Conservation (phyloP, 257 asterid genomes). For the Jacaranda copaia region DNA sequence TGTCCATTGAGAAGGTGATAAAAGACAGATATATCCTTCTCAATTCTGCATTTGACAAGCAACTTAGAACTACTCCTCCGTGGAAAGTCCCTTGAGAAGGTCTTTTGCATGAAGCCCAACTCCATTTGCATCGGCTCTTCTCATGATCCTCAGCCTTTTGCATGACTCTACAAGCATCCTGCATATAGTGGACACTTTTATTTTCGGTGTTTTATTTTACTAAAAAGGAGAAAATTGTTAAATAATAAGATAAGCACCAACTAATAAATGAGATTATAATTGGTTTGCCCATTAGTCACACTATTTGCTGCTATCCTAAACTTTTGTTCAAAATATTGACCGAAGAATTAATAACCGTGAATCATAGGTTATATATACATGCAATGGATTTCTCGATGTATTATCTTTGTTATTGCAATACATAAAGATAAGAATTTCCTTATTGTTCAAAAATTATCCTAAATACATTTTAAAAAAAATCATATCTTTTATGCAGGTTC, state of each 20-base stretch:
- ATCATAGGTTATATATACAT: too few species aligned
- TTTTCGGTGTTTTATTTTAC: neutral
- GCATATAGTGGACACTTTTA: conserved; percentile 5
- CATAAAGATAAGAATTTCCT: too few species aligned
- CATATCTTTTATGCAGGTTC: too few species aligned
- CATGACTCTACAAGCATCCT: conserved; percentile 81
- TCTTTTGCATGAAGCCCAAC: conserved; percentile 57
- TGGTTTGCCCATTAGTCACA: too few species aligned
- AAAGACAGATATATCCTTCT: conserved; percentile 38
- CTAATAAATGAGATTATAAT: neutral
- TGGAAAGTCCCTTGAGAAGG: conserved; percentile 60
- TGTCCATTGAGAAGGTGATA: conserved; percentile 4
- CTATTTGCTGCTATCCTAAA: too few species aligned
- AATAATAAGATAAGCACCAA: neutral
- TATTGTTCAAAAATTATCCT: too few species aligned
- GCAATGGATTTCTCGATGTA: too few species aligned
- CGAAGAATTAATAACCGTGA: too few species aligned
- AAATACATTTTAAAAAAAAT: too few species aligned
- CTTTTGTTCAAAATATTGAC: too few species aligned
- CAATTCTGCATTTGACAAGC: neutral
- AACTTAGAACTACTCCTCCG: conserved; percentile 38
- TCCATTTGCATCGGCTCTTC: conserved; percentile 63
- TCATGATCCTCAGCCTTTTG: conserved; percentile 79
- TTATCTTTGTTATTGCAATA: too few species aligned
- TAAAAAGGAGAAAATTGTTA: neutral